Evolutionary conservation across 352 stramenopile genomes (phyloP).

Genomic region (Pythium biforme): DNA sequence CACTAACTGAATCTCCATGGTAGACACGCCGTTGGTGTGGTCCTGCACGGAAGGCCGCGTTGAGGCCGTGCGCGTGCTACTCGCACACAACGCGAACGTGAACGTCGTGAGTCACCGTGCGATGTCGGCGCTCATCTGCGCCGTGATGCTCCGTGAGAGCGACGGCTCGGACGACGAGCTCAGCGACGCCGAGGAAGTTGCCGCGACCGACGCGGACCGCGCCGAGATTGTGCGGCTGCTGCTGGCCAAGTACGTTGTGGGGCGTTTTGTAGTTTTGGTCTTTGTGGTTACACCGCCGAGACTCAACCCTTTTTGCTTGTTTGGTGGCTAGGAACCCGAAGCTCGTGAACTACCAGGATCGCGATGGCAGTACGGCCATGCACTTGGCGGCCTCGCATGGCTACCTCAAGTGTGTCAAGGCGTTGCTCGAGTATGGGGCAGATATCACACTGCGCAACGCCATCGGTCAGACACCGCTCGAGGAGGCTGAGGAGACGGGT

Average conservation of each 20-base stretch:
- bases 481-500: constrained; percentile 73
- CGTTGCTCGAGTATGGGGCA: constrained; percentile 51
- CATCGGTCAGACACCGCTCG: constrained; percentile 75
- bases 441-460: constrained; percentile 79
- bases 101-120: constrained; percentile 72
- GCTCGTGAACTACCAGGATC: constrained; percentile 80
- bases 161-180: constrained; percentile 40
- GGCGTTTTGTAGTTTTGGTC: too few relatives aligned
- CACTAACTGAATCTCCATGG: background rate
- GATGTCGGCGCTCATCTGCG: constrained; percentile 68
- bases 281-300: background rate
- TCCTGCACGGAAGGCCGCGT: constrained; percentile 75
- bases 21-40: constrained; percentile 79
- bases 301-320: background rate
- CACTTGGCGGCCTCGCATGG: constrained; percentile 73
- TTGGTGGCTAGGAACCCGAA: constrained; percentile 40
- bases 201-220: constrained; percentile 40
- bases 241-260: constrained; percentile 44
- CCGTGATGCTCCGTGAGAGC: constrained; percentile 71
- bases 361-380: constrained; percentile 81
- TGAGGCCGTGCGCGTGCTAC: constrained; percentile 64
- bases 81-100: constrained; percentile 58
- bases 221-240: constrained; percentile 62
- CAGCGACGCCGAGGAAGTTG: constrained; percentile 56
- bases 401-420: constrained; percentile 74